Evolutionary conservation across 345 rosid species (phyloP), one percentile per base, ranked within the genome.

Genomic region (Gynandropsis gynandra): DNA sequence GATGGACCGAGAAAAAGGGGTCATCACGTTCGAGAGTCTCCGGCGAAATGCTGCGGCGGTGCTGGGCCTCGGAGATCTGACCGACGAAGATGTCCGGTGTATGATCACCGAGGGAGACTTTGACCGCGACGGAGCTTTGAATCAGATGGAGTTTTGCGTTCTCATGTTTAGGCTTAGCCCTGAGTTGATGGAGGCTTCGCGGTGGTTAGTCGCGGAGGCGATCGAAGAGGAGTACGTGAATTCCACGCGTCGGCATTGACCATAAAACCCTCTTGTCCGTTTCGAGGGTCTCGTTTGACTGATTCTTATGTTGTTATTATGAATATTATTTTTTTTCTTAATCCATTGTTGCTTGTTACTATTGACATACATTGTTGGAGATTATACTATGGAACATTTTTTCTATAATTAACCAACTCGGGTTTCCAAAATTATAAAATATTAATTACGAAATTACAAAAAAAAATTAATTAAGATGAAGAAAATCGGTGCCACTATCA

Each of bases 81-180:
- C 81, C 16, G 89, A 85, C 61, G 89, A 77, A 13, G 97, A 89
- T 33, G 70, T 85, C 0, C 63, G 71, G 46, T 64, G 49, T 10
- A 83, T 85, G 97, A 43, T 89, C 48, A 62, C 56, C 51, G 89
- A 87, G 72, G 93, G 96, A 2, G 96, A 83, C 54, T 66, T 74
- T 31, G 93, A 87, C 47, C 68, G 93, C 0, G 93, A 87, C 42
- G 89, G 89, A 1, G 85, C 75, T 7, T 77, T 87, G 42, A 87
- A 54, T 61, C 93, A 83, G 78, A 83, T 81, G 96, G 93, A 87
- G 83, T 87, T 87, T 49, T 87, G 93, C 61, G 93, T 87, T n/a
- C 68, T 87, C 65, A 87, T 87, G 93, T 81, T 87, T 51, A 72
- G 93, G 71, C 72, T 87, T 54, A 83, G 96, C 41, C 93, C 93